Percentiles rank a stretch among this genome's conserved stretches.
phyloP scores from a whole-genome alignment of 2,329 filamentous ascomycete species.

The Fragosphaeria purpurea region DNA sequence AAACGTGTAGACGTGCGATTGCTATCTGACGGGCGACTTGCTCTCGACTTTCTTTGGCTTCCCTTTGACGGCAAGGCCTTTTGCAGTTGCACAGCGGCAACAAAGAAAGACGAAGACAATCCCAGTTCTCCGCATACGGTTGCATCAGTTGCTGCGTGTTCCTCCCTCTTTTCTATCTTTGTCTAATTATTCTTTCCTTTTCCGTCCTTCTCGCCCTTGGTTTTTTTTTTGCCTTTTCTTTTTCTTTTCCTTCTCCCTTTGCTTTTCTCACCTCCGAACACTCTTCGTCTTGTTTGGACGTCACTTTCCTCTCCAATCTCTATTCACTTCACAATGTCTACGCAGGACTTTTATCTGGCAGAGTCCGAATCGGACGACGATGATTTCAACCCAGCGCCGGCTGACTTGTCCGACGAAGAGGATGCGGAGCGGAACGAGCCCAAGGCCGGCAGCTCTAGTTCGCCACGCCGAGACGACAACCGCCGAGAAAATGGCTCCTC shows the following conservation, averaged over 20 bases:
- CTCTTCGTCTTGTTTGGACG: no score
- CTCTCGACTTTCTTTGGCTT: no score
- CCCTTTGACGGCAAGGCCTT: no score
- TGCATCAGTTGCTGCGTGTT: no score
- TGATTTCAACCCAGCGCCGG: constrained; percentile 78
- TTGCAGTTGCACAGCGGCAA: no score
- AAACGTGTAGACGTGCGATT: no score
- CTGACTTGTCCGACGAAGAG: constrained; percentile 64
- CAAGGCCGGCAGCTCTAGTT: constrained; percentile 14
- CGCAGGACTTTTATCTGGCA: constrained; percentile 15
- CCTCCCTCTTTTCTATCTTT: background rate
- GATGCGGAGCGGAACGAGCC: constrained; percentile 25
- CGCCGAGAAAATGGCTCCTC: constrained; percentile 13
- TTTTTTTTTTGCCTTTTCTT: background rate
- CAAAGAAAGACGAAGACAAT: no score
- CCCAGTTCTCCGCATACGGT: no score
- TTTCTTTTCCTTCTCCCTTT: background rate
- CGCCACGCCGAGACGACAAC: constrained; percentile 12
- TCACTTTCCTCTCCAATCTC: no score
- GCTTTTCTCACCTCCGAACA: no score
- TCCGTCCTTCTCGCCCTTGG: background rate
- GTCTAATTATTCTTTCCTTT: background rate
- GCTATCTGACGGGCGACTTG: no score
- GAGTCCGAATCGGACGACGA: constrained; percentile 71
- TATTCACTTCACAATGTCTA: constrained; percentile 4